Conservation (phyloP, 257 asterid species). For the Cynanchum wilfordii region DNA sequence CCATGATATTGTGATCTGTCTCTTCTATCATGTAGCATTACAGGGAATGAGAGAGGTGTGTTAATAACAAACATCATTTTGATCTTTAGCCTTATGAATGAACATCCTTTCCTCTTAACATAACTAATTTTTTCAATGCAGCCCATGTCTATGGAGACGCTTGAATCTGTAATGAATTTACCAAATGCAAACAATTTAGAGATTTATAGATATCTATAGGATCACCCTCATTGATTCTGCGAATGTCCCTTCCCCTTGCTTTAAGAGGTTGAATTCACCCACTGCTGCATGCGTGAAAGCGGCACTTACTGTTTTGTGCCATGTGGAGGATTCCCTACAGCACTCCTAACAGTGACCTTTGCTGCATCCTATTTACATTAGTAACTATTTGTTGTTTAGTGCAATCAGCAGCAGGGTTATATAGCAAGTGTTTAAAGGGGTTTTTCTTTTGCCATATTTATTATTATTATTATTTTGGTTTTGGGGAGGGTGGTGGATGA, state of each 20-base stretch:
- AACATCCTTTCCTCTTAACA: too few species aligned
- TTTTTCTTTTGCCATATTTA: not conserved
- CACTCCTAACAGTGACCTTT: not conserved
- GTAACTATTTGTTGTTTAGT: not conserved
- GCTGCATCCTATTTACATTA: not conserved
- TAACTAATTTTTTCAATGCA: not conserved
- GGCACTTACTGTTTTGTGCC: not conserved
- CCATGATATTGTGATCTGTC: not conserved
- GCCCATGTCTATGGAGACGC: not conserved
- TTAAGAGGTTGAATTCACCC: not conserved
- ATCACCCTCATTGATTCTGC: not conserved
- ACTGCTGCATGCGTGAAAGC: not conserved
- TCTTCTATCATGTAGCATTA: not conserved
- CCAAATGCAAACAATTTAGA: not conserved
- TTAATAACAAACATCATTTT: not conserved
- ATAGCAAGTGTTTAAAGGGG: not conserved
- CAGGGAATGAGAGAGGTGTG: not conserved
- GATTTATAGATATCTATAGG: too few species aligned
- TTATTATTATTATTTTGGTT: too few species aligned
- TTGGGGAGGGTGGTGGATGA: not conserved
- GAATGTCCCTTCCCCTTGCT: not conserved
- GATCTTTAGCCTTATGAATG: not conserved
- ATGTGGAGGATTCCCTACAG: not conserved
- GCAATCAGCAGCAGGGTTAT: not conserved
- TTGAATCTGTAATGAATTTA: too few species aligned